These are phyloP conservation scores for Leptographium procerum DNA, from an alignment of 2,329 filamentous ascomycete genomes.

Conservation along the genomic window DNA sequence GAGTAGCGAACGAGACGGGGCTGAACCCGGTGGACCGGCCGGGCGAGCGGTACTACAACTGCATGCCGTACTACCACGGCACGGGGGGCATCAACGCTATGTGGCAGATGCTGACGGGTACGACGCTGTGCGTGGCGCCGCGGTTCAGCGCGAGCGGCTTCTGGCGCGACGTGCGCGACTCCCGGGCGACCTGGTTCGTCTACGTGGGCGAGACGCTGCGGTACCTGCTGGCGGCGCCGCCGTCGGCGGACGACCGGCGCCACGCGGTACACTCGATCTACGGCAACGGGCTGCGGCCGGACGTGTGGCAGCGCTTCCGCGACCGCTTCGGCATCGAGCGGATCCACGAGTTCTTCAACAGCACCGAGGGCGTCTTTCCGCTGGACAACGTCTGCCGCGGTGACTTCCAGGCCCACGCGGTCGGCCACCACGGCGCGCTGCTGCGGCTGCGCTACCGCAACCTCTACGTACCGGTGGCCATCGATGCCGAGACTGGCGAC, in stretches of 20 bases:
- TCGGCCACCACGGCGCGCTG: conserved; percentile 61
- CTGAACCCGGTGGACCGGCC: conserved; percentile 19
- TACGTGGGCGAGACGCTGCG: conserved; percentile 71
- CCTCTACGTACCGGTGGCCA: conserved; percentile 52
- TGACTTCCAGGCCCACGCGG: conserved; percentile 49
- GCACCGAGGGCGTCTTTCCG: conserved; percentile 58
- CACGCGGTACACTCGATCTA: conserved; percentile 50
- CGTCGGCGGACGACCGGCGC: conserved; percentile 45
- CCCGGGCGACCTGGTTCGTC: conserved; percentile 56
- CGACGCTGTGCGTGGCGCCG: conserved; percentile 50
- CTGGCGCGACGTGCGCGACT: conserved; percentile 61
- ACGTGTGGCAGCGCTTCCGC: conserved; percentile 55
- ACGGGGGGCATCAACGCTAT: conserved; percentile 54
- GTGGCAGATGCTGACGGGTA: conserved; percentile 37
- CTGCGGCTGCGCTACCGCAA: conserved; percentile 40
- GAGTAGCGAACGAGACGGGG: conserved; percentile 15
- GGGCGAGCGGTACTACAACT: conserved; percentile 58
- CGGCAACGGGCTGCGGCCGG: conserved; percentile 57
- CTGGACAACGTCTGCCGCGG: conserved; percentile 50
- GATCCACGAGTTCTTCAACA: conserved; percentile 67
- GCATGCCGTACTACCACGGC: conserved; percentile 69
- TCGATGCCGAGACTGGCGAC: conserved; percentile 57
- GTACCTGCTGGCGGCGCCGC: conserved; percentile 59
- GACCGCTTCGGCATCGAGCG: conserved; percentile 51
- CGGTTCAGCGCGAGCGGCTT: conserved; percentile 60